Conservation (phyloP, 2,329 filamentous ascomycete genomes). For the Aspergillus sergii region DNA sequence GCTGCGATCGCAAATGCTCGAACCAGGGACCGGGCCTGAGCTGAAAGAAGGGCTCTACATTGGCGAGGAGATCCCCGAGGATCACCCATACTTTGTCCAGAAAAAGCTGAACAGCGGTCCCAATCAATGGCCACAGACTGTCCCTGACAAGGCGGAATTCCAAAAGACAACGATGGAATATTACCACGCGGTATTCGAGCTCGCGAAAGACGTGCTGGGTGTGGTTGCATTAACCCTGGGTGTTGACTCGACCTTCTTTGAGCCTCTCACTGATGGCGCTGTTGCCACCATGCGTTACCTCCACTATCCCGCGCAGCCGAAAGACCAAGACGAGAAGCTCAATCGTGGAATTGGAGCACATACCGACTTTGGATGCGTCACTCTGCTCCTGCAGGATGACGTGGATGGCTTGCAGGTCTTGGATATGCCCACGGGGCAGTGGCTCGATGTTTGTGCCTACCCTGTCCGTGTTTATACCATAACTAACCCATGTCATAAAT, state of each 20-base stretch:
- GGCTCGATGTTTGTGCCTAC: not conserved
- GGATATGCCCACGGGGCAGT: not conserved
- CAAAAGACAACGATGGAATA: not conserved
- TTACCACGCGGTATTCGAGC: not conserved
- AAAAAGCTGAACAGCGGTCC: conserved; percentile 44
- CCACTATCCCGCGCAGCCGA: conserved; percentile 47
- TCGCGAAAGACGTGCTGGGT: not conserved
- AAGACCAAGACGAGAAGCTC: conserved; percentile 38
- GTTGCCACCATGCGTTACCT: conserved; percentile 47
- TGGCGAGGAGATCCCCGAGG: conserved; percentile 33
- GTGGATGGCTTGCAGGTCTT: not conserved
- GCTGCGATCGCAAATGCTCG: conserved; percentile 46
- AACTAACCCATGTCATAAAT: not conserved
- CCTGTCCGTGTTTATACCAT: not conserved
- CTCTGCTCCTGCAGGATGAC: not conserved
- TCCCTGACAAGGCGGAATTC: not conserved
- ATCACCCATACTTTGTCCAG: conserved; percentile 41
- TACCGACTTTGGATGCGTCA: not conserved
- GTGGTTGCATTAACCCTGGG: not conserved
- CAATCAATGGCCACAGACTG: conserved; percentile 40
- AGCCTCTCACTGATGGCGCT: conserved; percentile 37
- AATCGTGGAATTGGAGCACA: conserved; percentile 41
- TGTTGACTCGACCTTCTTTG: not conserved
- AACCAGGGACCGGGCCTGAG: conserved; percentile 46
- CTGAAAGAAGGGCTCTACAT: conserved; percentile 50